phyloP scores from a whole-genome alignment of 306 rosid species.

The Casuarina glauca region DNA sequence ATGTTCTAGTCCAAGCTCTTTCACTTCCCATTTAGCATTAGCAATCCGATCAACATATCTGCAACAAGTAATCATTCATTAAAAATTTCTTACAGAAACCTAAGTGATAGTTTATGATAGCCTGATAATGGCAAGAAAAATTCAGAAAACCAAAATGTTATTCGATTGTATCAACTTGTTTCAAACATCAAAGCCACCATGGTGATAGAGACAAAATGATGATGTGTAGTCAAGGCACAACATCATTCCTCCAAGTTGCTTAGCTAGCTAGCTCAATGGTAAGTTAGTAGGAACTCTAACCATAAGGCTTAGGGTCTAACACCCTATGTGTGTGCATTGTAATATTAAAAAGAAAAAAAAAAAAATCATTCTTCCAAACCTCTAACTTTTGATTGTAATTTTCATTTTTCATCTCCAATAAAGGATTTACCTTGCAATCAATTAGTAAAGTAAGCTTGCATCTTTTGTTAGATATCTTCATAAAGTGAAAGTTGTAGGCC shows the following conservation, averaged over 20 bases:
- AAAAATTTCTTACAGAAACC: background rate
- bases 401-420: background rate
- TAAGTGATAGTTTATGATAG: background rate
- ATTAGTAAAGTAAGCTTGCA: background rate
- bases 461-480: background rate
- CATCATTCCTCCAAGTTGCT: too few relatives aligned
- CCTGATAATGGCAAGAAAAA: background rate
- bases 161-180: background rate
- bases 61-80: slow-evolving; percentile 25
- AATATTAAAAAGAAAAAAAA: background rate
- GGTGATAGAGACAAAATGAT: too few relatives aligned
- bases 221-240: too few relatives aligned
- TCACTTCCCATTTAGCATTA: slow-evolving; percentile 94
- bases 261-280: too few relatives aligned
- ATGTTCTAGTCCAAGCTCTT: slow-evolving; percentile 95
- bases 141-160: background rate
- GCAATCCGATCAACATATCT: slow-evolving; percentile 93
- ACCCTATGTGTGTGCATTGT: too few relatives aligned
- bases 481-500: background rate
- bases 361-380: background rate
- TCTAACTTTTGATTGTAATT: background rate
- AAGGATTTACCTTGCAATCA: background rate
- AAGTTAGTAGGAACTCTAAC: too few relatives aligned
- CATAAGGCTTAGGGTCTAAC: too few relatives aligned
- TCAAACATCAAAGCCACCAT: background rate